Conservation (phyloP, 805 yeast genomes). For the Hanseniaspora jakobsenii region DNA sequence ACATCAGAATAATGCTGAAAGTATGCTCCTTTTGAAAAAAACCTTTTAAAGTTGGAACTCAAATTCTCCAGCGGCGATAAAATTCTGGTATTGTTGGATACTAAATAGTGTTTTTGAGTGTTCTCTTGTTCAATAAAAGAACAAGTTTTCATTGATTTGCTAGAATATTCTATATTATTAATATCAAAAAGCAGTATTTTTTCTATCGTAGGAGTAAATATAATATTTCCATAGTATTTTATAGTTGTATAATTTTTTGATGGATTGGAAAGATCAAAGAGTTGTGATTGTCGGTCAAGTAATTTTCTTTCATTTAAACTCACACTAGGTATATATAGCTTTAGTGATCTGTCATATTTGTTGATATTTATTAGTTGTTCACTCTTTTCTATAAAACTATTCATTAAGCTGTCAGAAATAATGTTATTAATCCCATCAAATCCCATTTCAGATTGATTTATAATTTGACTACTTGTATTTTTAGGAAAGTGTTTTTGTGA, state of each 20-base stretch:
- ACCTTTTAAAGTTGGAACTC: slow-evolving; percentile 2
- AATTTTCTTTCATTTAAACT: slow-evolving; percentile 1
- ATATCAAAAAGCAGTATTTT: slow-evolving; percentile 3
- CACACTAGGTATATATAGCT: slow-evolving; percentile 11
- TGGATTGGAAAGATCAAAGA: background rate
- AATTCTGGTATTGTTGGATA: slow-evolving; percentile 7
- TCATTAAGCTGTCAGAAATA: slow-evolving; percentile 2
- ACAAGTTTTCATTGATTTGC: slow-evolving; percentile 1
- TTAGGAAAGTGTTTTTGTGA: background rate
- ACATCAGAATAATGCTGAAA: slow-evolving; percentile 8
- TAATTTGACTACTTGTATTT: no score
- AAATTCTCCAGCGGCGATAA: background rate
- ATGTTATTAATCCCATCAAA: slow-evolving; percentile 4
- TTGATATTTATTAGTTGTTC: slow-evolving; percentile 4
- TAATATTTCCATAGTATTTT: slow-evolving; percentile 4
- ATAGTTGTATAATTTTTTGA: background rate
- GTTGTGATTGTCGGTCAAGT: slow-evolving; percentile 3
- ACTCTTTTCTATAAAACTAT: slow-evolving; percentile 2
- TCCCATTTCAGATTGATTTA: no score
- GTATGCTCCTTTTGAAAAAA: slow-evolving; percentile 12
- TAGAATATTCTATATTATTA: background rate
- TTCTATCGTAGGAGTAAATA: background rate
- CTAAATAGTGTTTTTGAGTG: background rate
- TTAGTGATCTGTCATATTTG: slow-evolving; percentile 3
- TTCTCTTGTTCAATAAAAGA: background rate